Conservation (phyloP, 1,139 yeast species). For the Blastobotrys apis region DNA sequence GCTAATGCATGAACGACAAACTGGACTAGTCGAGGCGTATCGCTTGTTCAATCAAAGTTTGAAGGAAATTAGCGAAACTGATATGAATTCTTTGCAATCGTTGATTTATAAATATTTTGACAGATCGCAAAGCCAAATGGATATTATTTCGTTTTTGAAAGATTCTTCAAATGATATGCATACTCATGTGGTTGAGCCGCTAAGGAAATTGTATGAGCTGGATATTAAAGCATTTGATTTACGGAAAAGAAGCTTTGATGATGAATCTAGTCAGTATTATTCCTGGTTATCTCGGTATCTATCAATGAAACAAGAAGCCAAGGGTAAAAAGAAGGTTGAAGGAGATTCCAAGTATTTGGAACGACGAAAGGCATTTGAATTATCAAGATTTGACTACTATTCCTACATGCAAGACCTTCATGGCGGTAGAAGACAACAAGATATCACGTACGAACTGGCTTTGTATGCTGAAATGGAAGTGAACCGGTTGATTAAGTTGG, state of each 20-base stretch:
- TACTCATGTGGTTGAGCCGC: slow-evolving; percentile 38
- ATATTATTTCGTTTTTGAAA: slow-evolving; percentile 21
- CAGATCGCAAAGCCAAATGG: slow-evolving; percentile 22
- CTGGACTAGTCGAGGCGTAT: slow-evolving; percentile 35
- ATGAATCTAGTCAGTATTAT: slow-evolving; percentile 68
- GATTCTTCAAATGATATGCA: slow-evolving; percentile 29
- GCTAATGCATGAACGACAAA: slow-evolving; percentile 36
- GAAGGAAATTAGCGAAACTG: slow-evolving; percentile 32
- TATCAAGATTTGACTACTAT: slow-evolving; percentile 67
- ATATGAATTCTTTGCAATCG: slow-evolving; percentile 34
- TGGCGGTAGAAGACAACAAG: slow-evolving; percentile 46
- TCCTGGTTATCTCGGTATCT: slow-evolving; percentile 68
- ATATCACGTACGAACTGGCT: slow-evolving; percentile 38
- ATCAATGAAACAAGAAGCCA: slow-evolving; percentile 53
- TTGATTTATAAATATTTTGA: slow-evolving; percentile 33
- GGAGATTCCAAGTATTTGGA: slow-evolving; percentile 59
- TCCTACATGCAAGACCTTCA: slow-evolving; percentile 57
- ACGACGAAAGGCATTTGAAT: slow-evolving; percentile 60
- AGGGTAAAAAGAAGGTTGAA: slow-evolving; percentile 36
- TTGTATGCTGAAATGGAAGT: slow-evolving; percentile 37
- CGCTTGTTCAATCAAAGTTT: slow-evolving; percentile 33
- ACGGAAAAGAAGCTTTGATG: slow-evolving; percentile 59
- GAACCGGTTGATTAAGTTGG: slow-evolving; percentile 25
- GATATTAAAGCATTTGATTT: slow-evolving; percentile 40
- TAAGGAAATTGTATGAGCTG: slow-evolving; percentile 39